Conservation (phyloP, 257 asterid species). For the Parsonsia alboflavescens region DNA sequence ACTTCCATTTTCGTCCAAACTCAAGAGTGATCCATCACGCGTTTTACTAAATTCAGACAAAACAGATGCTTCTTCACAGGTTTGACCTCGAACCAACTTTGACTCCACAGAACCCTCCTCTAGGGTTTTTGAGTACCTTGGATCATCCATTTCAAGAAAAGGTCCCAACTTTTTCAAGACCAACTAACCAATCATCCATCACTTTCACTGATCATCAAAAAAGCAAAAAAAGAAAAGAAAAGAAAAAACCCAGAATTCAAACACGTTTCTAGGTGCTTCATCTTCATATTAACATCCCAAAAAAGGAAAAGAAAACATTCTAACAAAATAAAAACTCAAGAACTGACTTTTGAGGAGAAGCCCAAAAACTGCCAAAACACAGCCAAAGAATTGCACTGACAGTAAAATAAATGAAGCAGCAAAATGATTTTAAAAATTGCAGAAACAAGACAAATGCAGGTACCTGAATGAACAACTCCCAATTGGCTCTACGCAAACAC, state of each 20-base stretch:
- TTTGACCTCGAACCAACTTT: conserved; percentile 20
- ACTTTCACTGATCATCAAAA: conserved; percentile 31
- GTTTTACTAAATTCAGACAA: conserved; percentile 26
- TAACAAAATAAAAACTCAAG: not conserved
- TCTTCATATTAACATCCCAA: not conserved
- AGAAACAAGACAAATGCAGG: not conserved
- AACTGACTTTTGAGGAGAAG: not conserved
- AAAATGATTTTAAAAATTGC: not conserved
- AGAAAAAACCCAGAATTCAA: not conserved
- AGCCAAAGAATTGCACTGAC: not conserved
- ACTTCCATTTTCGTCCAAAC: not conserved
- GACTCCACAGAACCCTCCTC: conserved; percentile 27
- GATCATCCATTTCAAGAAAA: conserved; percentile 44
- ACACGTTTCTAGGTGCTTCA: not conserved
- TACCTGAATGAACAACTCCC: conserved; percentile 2
- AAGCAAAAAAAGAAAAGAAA: not conserved
- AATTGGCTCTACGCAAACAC: not conserved
- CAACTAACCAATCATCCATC: conserved; percentile 22
- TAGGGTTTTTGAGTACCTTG: conserved; percentile 34
- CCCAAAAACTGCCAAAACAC: not conserved
- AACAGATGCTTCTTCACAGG: conserved; percentile 23
- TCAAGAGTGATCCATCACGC: conserved; percentile 20
- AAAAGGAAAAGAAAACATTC: not conserved
- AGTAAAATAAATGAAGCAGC: not conserved
- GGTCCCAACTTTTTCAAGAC: conserved; percentile 35